A percentile compares a stretch with the other conserved stretches of the same genome.
phyloP scores from a whole-genome alignment of 306 rosid genomes.

The Acacia confusa region DNA sequence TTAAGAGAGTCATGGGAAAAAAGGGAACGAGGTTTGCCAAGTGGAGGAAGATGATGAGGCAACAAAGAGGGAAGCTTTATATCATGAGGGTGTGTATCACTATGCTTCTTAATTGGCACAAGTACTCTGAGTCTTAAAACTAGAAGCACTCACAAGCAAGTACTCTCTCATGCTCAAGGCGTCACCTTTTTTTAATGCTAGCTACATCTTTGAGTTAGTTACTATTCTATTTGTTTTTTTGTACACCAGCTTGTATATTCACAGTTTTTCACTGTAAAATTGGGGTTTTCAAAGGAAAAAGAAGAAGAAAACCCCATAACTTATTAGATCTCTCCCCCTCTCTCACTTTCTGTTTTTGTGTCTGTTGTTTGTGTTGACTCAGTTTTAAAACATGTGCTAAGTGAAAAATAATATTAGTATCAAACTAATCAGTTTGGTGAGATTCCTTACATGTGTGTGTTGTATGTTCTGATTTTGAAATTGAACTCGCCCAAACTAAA shows the following conservation, averaged over 20 bases:
- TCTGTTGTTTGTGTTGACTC: slow-evolving; percentile 27
- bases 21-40: slow-evolving; percentile 56
- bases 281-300: not conserved
- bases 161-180: slow-evolving; percentile 3
- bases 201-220: slow-evolving; percentile 21
- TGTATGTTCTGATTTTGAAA: slow-evolving; percentile 20
- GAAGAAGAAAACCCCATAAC: not conserved
- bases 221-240: not conserved
- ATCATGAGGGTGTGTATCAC: slow-evolving; percentile 78
- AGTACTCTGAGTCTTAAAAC: slow-evolving; percentile 62
- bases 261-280: slow-evolving; percentile 12
- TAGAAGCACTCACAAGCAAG: slow-evolving; percentile 4
- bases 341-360: slow-evolving; percentile 1
- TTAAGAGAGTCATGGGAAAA: slow-evolving; percentile 27
- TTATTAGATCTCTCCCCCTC: slow-evolving; percentile 1
- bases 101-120: slow-evolving; percentile 80
- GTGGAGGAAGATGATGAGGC: slow-evolving; percentile 74
- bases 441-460: not conserved
- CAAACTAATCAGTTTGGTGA: not conserved
- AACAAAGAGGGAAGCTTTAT: slow-evolving; percentile 74
- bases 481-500: not conserved
- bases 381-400: slow-evolving; percentile 26
- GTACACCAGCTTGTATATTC: slow-evolving; percentile 2
- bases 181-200: slow-evolving; percentile 3
- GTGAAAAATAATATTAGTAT: not conserved